Conservation (phyloP, 257 asterid genomes). For the Ilex aquifolium region DNA sequence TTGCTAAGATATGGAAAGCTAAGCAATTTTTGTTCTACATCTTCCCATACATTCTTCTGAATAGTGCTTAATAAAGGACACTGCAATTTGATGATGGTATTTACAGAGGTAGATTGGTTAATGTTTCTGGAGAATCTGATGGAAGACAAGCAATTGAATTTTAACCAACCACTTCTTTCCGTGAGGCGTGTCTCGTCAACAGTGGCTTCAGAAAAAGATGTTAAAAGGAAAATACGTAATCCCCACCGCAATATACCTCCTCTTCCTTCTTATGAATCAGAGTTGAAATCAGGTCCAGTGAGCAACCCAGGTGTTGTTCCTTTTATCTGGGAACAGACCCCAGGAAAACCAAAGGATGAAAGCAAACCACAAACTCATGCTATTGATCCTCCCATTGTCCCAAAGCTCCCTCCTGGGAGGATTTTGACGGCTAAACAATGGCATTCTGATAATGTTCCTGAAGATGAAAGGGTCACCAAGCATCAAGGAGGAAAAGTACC, state of each 20-base stretch:
- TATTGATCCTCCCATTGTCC: constrained; percentile 34
- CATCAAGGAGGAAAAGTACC: constrained; percentile 9
- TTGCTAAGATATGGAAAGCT: too few species aligned
- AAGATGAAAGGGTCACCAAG: constrained; percentile 9
- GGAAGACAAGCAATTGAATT: constrained; percentile 64
- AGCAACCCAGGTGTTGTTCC: constrained; percentile 67
- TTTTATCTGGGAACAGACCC: constrained; percentile 71
- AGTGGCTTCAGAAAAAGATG: constrained; percentile 21
- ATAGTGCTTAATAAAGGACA: too few species aligned
- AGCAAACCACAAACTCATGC: constrained; percentile 10
- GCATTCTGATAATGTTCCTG: constrained; percentile 20
- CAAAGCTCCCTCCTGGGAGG: constrained; percentile 72
- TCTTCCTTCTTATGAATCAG: constrained; percentile 51
- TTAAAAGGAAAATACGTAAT: constrained; percentile 14
- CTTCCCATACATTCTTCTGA: neutral
- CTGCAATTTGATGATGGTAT: constrained; percentile 4
- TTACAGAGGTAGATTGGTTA: constrained; percentile 24
- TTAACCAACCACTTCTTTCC: constrained; percentile 57
- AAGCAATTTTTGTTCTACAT: too few species aligned
- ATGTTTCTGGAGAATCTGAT: constrained; percentile 37
- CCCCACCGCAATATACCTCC: constrained; percentile 23
- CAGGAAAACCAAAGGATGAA: constrained; percentile 66
- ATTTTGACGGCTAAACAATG: constrained; percentile 25
- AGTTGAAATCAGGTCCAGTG: constrained; percentile 73
- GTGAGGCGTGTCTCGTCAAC: constrained; percentile 45